phyloP scores from a whole-genome alignment of 345 rosid genomes.

The Kandelia obovata region DNA sequence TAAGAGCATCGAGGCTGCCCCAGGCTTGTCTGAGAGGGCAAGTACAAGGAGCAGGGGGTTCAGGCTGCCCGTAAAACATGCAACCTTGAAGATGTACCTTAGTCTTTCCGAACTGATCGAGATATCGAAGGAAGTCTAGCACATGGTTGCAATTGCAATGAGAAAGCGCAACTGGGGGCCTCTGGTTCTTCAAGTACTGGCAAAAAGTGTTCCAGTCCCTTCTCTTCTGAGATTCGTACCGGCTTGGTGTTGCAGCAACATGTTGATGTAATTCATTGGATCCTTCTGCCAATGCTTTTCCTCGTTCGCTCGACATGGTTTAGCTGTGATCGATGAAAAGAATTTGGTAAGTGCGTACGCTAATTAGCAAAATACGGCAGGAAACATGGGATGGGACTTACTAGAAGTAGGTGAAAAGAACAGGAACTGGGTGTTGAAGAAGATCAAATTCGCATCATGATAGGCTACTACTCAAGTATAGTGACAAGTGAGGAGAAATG shows the following conservation, averaged over 20 bases:
- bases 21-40: conserved; percentile 88
- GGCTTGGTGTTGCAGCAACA: conserved; percentile 49
- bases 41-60: conserved; percentile 87
- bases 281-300: conserved; percentile 40
- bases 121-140: conserved; percentile 64
- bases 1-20: conserved; percentile 92
- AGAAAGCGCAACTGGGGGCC: conserved; percentile 61
- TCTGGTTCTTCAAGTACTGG: conserved; percentile 62
- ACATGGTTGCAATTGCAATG: conserved; percentile 65
- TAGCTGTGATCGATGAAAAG: conserved; percentile 10
- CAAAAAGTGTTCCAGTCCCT: conserved; percentile 91
- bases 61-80: conserved; percentile 81
- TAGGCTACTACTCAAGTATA: conserved; percentile 25
- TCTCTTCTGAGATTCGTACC: conserved; percentile 74
- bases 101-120: conserved; percentile 81
- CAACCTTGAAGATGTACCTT: conserved; percentile 76
- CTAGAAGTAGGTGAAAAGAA: conserved; percentile 26
- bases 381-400: background rate
- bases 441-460: conserved; percentile 36
- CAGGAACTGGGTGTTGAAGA: conserved; percentile 31
- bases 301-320: conserved; percentile 44
- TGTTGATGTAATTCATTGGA: conserved; percentile 18
- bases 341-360: background rate
- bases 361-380: conserved; percentile 28
- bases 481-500: conserved; percentile 37